A percentile compares a stretch with the other conserved stretches of the same genome.
Evolutionary conservation across 495 filamentous ascomycete genomes (phyloP).

Genomic region (Annulohypoxylon bovei): DNA sequence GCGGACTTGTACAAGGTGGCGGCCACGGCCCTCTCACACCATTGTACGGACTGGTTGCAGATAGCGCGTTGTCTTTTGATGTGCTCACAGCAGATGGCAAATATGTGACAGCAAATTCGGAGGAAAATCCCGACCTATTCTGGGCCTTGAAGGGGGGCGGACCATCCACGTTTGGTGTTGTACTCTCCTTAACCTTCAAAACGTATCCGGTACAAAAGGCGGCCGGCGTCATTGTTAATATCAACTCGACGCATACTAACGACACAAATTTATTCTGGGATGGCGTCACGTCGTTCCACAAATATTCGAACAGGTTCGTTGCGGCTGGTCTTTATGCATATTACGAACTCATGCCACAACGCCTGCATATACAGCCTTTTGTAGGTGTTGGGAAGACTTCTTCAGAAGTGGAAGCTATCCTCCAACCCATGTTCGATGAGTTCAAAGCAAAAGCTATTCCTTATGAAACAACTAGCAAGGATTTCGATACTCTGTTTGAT

Average conservation of each 20-base stretch:
- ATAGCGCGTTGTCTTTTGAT: slow-evolving; percentile 63
- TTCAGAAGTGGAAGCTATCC: slow-evolving; percentile 50
- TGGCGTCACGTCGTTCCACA: slow-evolving; percentile 58
- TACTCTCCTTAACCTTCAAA: slow-evolving; percentile 62
- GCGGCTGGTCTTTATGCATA: slow-evolving; percentile 59
- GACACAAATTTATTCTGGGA: slow-evolving; percentile 55
- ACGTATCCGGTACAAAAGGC: slow-evolving; percentile 55
- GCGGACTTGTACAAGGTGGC: slow-evolving; percentile 67
- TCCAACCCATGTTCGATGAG: slow-evolving; percentile 58
- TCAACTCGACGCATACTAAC: slow-evolving; percentile 50
- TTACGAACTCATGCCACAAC: slow-evolving; percentile 52
- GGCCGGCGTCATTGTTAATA: slow-evolving; percentile 53
- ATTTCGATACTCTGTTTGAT: slow-evolving; percentile 55
- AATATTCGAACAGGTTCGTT: slow-evolving; percentile 52
- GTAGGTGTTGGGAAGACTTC: slow-evolving; percentile 56
- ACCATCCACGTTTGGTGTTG: slow-evolving; percentile 65
- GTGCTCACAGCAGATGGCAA: slow-evolving; percentile 67
- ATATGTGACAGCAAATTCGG: slow-evolving; percentile 60
- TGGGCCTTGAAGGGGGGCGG: slow-evolving; percentile 72
- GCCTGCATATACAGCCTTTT: slow-evolving; percentile 55
- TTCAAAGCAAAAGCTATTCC: slow-evolving; percentile 50
- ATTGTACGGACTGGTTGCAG: slow-evolving; percentile 63
- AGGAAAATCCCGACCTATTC: slow-evolving; percentile 68
- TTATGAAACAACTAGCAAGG: slow-evolving; percentile 47
- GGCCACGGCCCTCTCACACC: slow-evolving; percentile 65